Evolutionary conservation across 768 basidiomycete species (phyloP).

Genomic region (Hygrocybe coccinea): DNA sequence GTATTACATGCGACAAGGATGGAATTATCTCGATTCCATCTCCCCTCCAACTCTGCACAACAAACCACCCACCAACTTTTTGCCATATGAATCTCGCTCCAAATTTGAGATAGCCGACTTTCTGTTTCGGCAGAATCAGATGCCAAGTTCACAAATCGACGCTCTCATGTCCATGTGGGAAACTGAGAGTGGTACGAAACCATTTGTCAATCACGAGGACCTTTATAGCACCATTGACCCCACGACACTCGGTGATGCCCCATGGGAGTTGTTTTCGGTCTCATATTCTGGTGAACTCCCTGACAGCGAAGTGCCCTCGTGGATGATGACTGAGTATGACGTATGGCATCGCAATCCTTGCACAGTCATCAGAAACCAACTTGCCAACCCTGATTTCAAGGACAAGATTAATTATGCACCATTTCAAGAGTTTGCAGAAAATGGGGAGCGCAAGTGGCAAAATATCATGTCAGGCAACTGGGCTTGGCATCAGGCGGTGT

Average conservation of each 20-base stretch:
- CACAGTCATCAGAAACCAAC: constrained; percentile 23
- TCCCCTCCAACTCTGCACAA: neutral
- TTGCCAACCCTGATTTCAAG: constrained; percentile 34
- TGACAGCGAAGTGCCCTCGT: constrained; percentile 13
- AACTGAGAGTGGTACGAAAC: neutral
- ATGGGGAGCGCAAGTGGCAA: constrained; percentile 22
- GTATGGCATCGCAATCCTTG: constrained; percentile 33
- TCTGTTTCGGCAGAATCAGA: constrained; percentile 1
- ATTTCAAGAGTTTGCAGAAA: constrained; percentile 20
- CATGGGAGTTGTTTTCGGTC: neutral
- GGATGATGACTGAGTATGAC: constrained; percentile 28
- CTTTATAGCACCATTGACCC: no score
- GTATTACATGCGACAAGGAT: neutral
- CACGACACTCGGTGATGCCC: no score
- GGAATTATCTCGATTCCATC: neutral
- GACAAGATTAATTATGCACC: constrained; percentile 31
- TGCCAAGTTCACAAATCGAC: constrained; percentile 1
- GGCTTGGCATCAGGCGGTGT: constrained; percentile 32
- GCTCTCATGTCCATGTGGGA: neutral
- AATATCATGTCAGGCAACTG: constrained; percentile 40
- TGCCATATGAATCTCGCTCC: neutral
- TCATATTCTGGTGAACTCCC: neutral
- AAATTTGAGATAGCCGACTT: constrained; percentile 5
- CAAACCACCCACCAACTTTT: neutral
- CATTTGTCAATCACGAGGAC: neutral